These are phyloP conservation scores for Aegilops umbellulata DNA, from an alignment of 176 grass and related monocot genomes.

Conservation along the genomic window DNA sequence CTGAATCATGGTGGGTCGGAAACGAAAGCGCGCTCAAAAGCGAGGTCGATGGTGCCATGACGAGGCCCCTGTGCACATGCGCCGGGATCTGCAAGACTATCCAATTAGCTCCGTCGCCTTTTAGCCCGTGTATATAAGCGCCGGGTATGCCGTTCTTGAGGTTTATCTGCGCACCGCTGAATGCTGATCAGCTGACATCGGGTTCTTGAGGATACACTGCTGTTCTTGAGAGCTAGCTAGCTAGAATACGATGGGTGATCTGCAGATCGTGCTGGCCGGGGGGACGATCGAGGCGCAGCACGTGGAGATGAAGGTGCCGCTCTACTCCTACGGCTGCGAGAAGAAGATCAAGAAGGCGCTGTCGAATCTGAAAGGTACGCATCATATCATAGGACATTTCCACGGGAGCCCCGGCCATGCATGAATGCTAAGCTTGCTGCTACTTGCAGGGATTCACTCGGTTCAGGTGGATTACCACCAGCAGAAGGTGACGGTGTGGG, in stretches of 20 bases:
- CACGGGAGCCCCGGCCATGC: too few relatives aligned
- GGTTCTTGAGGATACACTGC: neutral
- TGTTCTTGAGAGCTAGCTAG: neutral
- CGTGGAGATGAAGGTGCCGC: conserved; percentile 96
- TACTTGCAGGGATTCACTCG: conserved; percentile 74
- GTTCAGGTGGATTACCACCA: conserved; percentile 69
- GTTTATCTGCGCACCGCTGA: conserved; percentile 12
- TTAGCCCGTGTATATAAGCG: conserved; percentile 14
- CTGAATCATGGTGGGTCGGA: neutral
- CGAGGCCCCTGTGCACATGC: conserved; percentile 29
- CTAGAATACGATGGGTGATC: conserved; percentile 49
- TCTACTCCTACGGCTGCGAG: conserved; percentile 90
- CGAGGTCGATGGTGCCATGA: neutral
- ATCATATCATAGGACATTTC: too few relatives aligned
- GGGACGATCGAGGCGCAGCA: conserved; percentile 74
- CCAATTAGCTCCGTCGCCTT: neutral
- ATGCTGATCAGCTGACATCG: neutral
- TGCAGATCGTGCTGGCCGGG: conserved; percentile 70
- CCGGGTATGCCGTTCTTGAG: neutral
- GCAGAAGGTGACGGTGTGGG: conserved; percentile 95
- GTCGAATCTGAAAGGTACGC: conserved; percentile 60
- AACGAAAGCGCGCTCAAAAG: conserved; percentile 19
- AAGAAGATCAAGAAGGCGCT: conserved; percentile 94
- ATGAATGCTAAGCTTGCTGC: neutral
- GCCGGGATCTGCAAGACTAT: neutral